Conservation (phyloP, 306 rosid genomes). For the Astragalus glycyphyllos region DNA sequence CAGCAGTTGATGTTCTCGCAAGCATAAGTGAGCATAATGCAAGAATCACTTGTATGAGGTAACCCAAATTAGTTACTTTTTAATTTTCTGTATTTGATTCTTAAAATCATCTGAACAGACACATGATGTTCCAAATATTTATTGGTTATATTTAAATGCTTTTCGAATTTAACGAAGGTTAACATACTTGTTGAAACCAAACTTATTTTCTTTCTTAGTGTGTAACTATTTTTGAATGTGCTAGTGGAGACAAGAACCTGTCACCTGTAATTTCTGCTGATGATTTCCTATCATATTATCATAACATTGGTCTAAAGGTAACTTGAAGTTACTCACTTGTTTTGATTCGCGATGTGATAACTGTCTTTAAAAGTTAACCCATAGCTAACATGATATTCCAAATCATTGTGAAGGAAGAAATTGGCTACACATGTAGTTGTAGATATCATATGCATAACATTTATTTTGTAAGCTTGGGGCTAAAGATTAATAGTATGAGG, state of each 20-base stretch:
- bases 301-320: too few species aligned
- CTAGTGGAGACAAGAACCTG: too few species aligned
- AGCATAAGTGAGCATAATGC: slow-evolving; percentile 61
- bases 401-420: too few species aligned
- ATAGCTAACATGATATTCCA: too few species aligned
- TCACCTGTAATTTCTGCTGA: too few species aligned
- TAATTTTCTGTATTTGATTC: slow-evolving; percentile 25
- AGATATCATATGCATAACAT: neutral
- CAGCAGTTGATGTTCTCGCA: neutral
- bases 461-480: neutral
- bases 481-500: slow-evolving; percentile 1
- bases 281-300: too few species aligned
- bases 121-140: neutral
- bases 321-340: too few species aligned
- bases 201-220: neutral
- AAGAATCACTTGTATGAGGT: slow-evolving; percentile 89
- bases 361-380: too few species aligned
- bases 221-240: slow-evolving; percentile 2
- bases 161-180: slow-evolving; percentile 1
- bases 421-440: neutral
- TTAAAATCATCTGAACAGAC: slow-evolving; percentile 22
- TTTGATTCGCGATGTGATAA: too few species aligned
- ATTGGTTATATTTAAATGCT: neutral
- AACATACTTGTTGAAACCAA: slow-evolving; percentile 7
- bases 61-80: slow-evolving; percentile 5